phyloP scores from a whole-genome alignment of 306 rosid genomes.

The Pyrus communis region DNA sequence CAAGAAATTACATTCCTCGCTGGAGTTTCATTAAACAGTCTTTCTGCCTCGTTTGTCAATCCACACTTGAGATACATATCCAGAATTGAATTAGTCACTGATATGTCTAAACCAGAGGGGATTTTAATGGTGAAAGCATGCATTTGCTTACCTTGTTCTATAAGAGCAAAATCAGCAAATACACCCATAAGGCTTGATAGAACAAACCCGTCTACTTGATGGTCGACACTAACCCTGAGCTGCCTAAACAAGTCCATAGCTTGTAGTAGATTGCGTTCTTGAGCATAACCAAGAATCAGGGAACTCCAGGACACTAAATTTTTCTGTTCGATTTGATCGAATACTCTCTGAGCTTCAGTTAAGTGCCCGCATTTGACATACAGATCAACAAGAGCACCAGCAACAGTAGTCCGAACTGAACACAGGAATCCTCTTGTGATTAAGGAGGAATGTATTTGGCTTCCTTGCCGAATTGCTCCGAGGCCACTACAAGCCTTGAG shows the following conservation, averaged over 20 bases:
- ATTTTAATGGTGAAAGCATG: constrained; percentile 48
- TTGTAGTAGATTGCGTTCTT: constrained; percentile 38
- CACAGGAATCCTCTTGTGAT: constrained; percentile 38
- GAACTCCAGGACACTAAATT: constrained; percentile 49
- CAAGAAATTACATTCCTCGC: constrained; percentile 49
- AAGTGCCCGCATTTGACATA: constrained; percentile 42
- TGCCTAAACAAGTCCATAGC: constrained; percentile 50
- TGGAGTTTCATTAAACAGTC: constrained; percentile 32
- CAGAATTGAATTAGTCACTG: constrained; percentile 51
- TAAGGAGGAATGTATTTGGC: constrained; percentile 45
- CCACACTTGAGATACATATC: constrained; percentile 75
- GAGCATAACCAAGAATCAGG: constrained; percentile 57
- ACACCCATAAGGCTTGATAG: constrained; percentile 54
- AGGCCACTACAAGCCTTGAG: constrained; percentile 51
- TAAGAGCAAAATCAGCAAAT: constrained; percentile 56
- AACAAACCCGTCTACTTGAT: constrained; percentile 44
- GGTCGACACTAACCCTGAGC: constrained; percentile 31
- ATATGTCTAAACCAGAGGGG: constrained; percentile 46
- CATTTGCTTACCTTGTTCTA: constrained; percentile 59
- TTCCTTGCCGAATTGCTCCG: constrained; percentile 42
- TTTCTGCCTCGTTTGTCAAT: constrained; percentile 36
- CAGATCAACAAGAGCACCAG: constrained; percentile 54
- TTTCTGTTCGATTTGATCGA: constrained; percentile 36
- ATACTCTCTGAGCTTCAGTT: constrained; percentile 44
- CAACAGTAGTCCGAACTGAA: constrained; percentile 28